Base-by-base conservation (phyloP, 768 basidiomycete species). In the Leccinum fibrillosum region DNA sequence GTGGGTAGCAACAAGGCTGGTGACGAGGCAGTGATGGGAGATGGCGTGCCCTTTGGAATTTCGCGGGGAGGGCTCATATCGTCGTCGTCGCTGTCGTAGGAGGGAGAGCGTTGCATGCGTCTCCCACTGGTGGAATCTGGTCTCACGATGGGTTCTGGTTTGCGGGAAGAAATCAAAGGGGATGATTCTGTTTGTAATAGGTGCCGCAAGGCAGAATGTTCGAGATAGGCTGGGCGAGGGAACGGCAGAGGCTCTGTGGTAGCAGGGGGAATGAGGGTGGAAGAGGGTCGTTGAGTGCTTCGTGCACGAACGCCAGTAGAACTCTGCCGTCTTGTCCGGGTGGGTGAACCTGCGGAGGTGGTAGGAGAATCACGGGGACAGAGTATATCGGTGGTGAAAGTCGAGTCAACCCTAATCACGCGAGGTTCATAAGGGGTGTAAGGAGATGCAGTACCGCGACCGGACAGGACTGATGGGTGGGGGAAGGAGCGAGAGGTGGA, bases 121-220 rank as follows among this genome's bases (percentile, higher is more conserved):
- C 69, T 72, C 44, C 56, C 52, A 42, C 55, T 39, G 5, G 51
- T 30, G 49, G 59, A 19, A 49, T 74, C 71, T 21, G 51, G 58
- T 58, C 73, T 64, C 35, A 58, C 26, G 30, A 61, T 50, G 11
- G 61, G 50, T 13, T 81, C 80, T 11, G 60, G 53, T 60, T 78
- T 80, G 37, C 79, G 74, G 55, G 67, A 71, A 50, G 77, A 69
- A 45, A 77, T 68, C 39, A 69, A 44, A 10, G 77, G 74, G 9
- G 71, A 65, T 2, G 72, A 59, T 49, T 81, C 80, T 0, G 86
- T 84, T 56, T 84, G 85, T 9, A 92, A 75, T 53, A 89, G 71
- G 64, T 91, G 77, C 55, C 88, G 85, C 56, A 93, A 74, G 1
- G 88, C 82, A 2, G 90, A 90, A 70, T 89, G 80, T 45, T 90